A percentile compares a stretch with the other conserved stretches of the same genome.
phyloP scores from a whole-genome alignment of 169 alveolate genomes.

The Nephromyces sp. region DNA sequence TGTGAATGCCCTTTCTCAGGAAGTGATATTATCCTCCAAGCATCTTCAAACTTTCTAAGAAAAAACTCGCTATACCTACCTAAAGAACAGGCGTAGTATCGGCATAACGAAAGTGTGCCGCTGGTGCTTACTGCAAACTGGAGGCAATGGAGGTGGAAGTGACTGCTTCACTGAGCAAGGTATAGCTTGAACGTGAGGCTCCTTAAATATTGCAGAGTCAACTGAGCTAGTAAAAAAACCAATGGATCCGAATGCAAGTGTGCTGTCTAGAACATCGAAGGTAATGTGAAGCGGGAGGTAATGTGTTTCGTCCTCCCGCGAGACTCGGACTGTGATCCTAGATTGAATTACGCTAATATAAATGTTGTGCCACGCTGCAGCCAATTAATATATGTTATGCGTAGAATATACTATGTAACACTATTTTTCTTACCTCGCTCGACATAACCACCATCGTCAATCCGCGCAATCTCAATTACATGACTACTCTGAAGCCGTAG shows the following conservation, averaged over 20 bases:
- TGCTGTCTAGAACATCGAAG: slow-evolving; percentile 59
- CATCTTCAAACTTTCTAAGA: no score
- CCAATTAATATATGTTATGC: not conserved
- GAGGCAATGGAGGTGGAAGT: slow-evolving; percentile 54
- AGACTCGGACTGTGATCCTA: not conserved
- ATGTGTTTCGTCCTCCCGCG: not conserved
- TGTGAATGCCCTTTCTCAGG: no score
- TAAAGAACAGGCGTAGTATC: no score
- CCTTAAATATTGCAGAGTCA: slow-evolving; percentile 50
- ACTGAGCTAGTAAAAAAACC: slow-evolving; percentile 62
- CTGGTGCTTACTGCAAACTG: slow-evolving; percentile 61
- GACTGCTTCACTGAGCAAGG: slow-evolving; percentile 51
- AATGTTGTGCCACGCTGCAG: slow-evolving; percentile 60
- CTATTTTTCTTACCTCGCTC: slow-evolving; percentile 5
- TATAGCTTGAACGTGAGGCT: slow-evolving; percentile 52
- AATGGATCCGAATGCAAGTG: slow-evolving; percentile 55
- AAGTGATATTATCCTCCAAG: no score
- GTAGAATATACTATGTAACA: not conserved
- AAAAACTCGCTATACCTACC: no score
- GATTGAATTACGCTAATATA: slow-evolving; percentile 29
- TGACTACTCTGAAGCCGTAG: slow-evolving; percentile 64
- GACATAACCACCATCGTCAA: slow-evolving; percentile 49
- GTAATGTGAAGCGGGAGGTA: slow-evolving; percentile 43
- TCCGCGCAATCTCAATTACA: slow-evolving; percentile 62
- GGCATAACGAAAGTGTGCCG: no score